These are phyloP conservation scores for Exobasidium rhododendri DNA, from an alignment of 1,284 basidiomycete species.

Conservation along the genomic window DNA sequence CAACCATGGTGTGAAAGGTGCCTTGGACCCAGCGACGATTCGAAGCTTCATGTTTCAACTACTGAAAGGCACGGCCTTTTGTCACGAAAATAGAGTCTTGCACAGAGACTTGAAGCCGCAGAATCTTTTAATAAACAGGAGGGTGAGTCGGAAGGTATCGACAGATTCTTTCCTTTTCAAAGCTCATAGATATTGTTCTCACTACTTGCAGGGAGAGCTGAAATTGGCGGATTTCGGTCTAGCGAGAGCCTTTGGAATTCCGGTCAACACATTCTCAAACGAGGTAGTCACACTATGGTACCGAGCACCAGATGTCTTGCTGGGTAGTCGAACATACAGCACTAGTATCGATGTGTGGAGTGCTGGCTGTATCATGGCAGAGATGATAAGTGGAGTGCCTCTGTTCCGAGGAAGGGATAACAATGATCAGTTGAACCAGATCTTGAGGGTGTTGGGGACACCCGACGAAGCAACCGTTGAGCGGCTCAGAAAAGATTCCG, in stretches of 20 bases:
- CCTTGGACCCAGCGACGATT: constrained; percentile 87
- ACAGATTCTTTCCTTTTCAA: neutral
- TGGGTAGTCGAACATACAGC: constrained; percentile 94
- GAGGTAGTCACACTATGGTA: constrained; percentile 90
- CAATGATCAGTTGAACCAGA: constrained; percentile 93
- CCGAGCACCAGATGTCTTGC: constrained; percentile 93
- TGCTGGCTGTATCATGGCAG: constrained; percentile 95
- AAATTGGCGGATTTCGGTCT: constrained; percentile 85
- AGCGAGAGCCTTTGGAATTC: constrained; percentile 68
- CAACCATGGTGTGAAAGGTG: constrained; percentile 89
- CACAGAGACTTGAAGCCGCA: constrained; percentile 98
- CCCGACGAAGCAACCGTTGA: constrained; percentile 83
- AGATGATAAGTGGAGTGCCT: constrained; percentile 87
- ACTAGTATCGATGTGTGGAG: constrained; percentile 99
- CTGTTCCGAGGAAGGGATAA: constrained; percentile 97
- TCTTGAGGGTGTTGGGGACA: constrained; percentile 95
- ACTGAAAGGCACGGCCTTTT: constrained; percentile 94
- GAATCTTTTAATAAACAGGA: constrained; percentile 93
- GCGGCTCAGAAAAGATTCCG: constrained; percentile 87
- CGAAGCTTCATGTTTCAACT: constrained; percentile 97
- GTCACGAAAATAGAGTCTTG: constrained; percentile 95
- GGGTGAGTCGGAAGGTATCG: constrained; percentile 49
- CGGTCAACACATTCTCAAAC: constrained; percentile 54
- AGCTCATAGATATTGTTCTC: constrained; percentile 4
- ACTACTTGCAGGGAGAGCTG: constrained; percentile 68